phyloP scores from a whole-genome alignment of 805 yeast genomes.

The Saturnispora halmiae region DNA sequence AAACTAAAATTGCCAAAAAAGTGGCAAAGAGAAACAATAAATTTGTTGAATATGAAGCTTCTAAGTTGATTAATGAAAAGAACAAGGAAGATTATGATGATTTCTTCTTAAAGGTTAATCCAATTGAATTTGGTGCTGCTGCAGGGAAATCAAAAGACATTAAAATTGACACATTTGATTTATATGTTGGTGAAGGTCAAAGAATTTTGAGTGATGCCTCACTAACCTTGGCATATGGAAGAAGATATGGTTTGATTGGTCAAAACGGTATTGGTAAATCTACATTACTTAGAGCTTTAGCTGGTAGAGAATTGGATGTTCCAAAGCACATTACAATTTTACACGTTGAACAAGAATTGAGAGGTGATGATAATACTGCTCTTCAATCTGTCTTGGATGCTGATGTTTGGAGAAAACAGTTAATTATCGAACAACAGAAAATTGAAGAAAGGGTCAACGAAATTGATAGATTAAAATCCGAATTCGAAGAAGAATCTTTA shows the following conservation, averaged over 20 bases:
- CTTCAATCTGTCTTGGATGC: constrained; percentile 96
- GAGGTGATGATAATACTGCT: constrained; percentile 88
- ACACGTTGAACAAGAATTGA: constrained; percentile 95
- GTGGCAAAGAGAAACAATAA: constrained; percentile 80
- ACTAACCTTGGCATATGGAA: constrained; percentile 81
- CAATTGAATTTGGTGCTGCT: constrained; percentile 77
- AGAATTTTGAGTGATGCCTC: constrained; percentile 85
- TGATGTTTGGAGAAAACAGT: constrained; percentile 96
- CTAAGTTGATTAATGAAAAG: constrained; percentile 64
- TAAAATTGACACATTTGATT: constrained; percentile 84
- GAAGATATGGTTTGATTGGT: constrained; percentile 95
- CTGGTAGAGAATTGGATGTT: constrained; percentile 86
- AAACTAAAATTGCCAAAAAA: constrained; percentile 92
- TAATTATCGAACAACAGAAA: constrained; percentile 66
- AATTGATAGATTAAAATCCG: constrained; percentile 57
- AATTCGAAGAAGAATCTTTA: constrained; percentile 66
- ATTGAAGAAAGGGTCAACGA: constrained; percentile 67
- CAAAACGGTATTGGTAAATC: constrained; percentile 99
- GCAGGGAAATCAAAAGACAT: constrained; percentile 98
- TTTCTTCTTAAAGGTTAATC: constrained; percentile 91
- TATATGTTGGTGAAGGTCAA: constrained; percentile 92
- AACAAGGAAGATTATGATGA: constrained; percentile 79
- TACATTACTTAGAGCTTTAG: constrained; percentile 79
- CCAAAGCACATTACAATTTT: constrained; percentile 93
- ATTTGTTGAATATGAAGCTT: constrained; percentile 88